Conservation (phyloP, 2,329 filamentous ascomycete species). For the Fusarium begoniae region DNA sequence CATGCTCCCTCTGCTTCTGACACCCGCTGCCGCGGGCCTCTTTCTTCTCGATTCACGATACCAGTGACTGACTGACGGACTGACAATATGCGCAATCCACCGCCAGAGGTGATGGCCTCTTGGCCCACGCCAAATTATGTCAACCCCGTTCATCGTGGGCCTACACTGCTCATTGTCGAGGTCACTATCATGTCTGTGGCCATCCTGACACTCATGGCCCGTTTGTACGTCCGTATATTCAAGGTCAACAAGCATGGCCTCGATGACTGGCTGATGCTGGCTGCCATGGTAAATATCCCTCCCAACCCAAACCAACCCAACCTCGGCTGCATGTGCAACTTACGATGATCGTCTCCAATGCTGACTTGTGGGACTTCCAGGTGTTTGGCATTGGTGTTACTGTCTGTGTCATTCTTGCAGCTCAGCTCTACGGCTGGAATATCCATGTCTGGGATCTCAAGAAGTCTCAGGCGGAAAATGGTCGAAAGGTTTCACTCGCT, state of each 20-base stretch:
- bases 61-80: constrained; percentile 4
- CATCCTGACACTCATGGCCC: constrained; percentile 46
- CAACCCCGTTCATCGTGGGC: constrained; percentile 50
- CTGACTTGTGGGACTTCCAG: constrained; percentile 36
- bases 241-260: constrained; percentile 47
- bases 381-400: constrained; percentile 48
- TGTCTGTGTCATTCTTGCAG: constrained; percentile 48
- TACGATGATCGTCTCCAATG: background rate
- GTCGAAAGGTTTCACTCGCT: constrained; percentile 51
- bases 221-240: constrained; percentile 50
- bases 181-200: constrained; percentile 48
- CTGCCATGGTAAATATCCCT: constrained; percentile 45
- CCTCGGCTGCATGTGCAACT: constrained; percentile 29
- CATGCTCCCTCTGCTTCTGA: constrained; percentile 18
- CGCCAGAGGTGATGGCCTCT: constrained; percentile 46
- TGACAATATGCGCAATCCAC: constrained; percentile 48
- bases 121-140: constrained; percentile 53
- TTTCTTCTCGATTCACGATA: constrained; percentile 36
- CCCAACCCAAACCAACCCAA: background rate
- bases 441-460: constrained; percentile 51
- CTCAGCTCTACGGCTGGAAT: constrained; percentile 50
- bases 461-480: constrained; percentile 39
- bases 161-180: constrained; percentile 50
- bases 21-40: constrained; percentile 45
- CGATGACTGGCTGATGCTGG: constrained; percentile 56